Conservation (phyloP, 1,284 basidiomycete genomes). For the Tilletia walkeri region DNA sequence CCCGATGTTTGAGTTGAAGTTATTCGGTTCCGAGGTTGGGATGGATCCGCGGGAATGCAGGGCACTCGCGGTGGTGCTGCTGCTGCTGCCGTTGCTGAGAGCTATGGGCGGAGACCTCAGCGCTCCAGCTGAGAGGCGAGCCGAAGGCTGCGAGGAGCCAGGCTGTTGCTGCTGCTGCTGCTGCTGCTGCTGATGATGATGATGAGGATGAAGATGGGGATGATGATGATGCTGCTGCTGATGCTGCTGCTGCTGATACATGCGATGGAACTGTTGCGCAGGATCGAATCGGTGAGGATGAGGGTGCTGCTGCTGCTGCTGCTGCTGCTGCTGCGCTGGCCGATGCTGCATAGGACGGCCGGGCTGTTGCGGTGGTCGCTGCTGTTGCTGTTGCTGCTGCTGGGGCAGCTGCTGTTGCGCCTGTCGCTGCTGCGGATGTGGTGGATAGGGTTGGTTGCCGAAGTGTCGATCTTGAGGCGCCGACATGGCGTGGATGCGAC, state of each 20-base stretch:
- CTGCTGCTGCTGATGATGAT: background rate
- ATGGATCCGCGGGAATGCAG: too few relatives aligned
- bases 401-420: background rate
- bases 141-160: background rate
- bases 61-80: too few relatives aligned
- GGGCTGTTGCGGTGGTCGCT: background rate
- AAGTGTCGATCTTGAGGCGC: too few relatives aligned
- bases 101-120: too few relatives aligned
- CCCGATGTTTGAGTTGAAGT: too few relatives aligned
- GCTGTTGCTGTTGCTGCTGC: conserved; percentile 1
- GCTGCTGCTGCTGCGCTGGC: background rate
- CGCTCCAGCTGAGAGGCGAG: too few relatives aligned
- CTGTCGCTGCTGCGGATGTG: background rate
- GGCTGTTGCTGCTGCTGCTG: background rate
- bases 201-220: background rate
- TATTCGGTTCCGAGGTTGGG: too few relatives aligned
- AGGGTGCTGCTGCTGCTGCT: background rate
- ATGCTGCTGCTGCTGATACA: background rate
- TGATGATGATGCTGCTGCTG: background rate
- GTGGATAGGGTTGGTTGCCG: background rate
- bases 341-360: background rate
- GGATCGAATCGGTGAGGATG: background rate
- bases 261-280: background rate
- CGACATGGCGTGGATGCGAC: too few relatives aligned
- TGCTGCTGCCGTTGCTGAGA: too few relatives aligned